Percentiles rank a stretch among this genome's conserved stretches.
Conservation (phyloP, 345 rosid species). For the Lepidium africanum region DNA sequence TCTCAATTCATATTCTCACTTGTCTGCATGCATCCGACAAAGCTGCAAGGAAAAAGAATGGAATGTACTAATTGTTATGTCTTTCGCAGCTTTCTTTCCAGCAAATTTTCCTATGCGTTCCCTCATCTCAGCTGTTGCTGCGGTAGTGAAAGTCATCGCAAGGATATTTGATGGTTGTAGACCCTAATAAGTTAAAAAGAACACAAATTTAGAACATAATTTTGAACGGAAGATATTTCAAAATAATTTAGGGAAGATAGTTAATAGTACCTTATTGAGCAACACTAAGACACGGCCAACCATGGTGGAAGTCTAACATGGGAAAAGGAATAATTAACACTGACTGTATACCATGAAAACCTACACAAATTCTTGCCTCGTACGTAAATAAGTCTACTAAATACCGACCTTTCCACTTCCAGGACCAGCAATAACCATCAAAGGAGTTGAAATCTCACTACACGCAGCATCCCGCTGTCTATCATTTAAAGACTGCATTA, state of each 20-base stretch:
- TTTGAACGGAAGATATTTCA: neutral
- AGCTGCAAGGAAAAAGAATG: conserved; percentile 93
- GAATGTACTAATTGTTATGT: conserved; percentile 81
- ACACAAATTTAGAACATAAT: neutral
- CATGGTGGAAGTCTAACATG: conserved; percentile 83
- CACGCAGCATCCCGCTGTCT: conserved; percentile 85
- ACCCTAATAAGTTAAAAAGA: conserved; percentile 47
- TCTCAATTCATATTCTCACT: conserved; percentile 38
- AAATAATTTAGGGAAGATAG: conserved; percentile 1
- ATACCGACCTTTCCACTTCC: conserved; percentile 91
- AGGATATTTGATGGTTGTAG: conserved; percentile 70
- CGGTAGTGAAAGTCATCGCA: conserved; percentile 97
- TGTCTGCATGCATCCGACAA: conserved; percentile 89
- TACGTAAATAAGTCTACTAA: neutral
- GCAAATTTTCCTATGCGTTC: conserved; percentile 69
- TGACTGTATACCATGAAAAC: neutral
- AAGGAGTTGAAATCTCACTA: conserved; percentile 60
- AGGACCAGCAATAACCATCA: conserved; percentile 94
- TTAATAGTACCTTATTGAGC: conserved; percentile 57
- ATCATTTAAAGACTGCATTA: conserved; percentile 64
- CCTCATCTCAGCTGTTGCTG: conserved; percentile 95
- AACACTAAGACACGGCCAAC: conserved; percentile 83
- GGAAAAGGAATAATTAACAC: conserved; percentile 15
- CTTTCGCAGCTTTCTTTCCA: conserved; percentile 77
- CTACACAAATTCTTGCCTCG: neutral